Evolutionary conservation across 257 asterid species (phyloP).

Genomic region (Przewalskia tangutica): DNA sequence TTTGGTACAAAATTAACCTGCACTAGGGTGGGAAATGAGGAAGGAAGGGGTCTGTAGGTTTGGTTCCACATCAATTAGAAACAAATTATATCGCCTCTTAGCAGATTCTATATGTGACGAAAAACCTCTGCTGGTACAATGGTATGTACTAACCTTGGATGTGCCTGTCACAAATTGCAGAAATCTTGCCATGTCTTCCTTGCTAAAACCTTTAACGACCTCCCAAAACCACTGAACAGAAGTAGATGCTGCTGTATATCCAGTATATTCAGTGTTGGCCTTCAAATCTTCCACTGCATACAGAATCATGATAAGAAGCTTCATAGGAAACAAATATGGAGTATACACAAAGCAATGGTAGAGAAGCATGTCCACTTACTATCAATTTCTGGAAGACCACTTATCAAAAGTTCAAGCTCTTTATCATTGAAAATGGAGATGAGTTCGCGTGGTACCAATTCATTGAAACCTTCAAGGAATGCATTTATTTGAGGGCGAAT

Average conservation of each 20-base stretch:
- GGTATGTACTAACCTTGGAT: conserved; percentile 58
- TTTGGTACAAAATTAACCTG: neutral
- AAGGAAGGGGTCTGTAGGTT: neutral
- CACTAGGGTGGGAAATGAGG: neutral
- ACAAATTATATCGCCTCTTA: neutral
- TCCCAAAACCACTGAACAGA: conserved; percentile 97
- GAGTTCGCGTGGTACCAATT: conserved; percentile 78
- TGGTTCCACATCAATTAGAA: neutral
- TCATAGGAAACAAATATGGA: neutral
- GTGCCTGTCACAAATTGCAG: conserved; percentile 97
- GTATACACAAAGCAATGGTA: neutral
- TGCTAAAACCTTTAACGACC: conserved; percentile 75
- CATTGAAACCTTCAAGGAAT: conserved; percentile 87
- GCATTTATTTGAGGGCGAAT: conserved; percentile 95
- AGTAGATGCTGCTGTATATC: conserved; percentile 71
- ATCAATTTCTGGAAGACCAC: conserved; percentile 97
- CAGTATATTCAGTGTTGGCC: conserved; percentile 86
- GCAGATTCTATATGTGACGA: neutral
- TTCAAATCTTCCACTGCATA: conserved; percentile 87
- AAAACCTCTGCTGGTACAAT: neutral
- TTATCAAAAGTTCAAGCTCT: conserved; percentile 88
- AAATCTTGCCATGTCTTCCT: conserved; percentile 96
- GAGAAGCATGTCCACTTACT: conserved; percentile 41
- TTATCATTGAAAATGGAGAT: conserved; percentile 85
- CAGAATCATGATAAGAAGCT: conserved; percentile 10